A percentile compares a stretch with the other conserved stretches of the same genome.
Conservation (phyloP, 805 yeast species). For the Sporopachydermia quercuum region DNA sequence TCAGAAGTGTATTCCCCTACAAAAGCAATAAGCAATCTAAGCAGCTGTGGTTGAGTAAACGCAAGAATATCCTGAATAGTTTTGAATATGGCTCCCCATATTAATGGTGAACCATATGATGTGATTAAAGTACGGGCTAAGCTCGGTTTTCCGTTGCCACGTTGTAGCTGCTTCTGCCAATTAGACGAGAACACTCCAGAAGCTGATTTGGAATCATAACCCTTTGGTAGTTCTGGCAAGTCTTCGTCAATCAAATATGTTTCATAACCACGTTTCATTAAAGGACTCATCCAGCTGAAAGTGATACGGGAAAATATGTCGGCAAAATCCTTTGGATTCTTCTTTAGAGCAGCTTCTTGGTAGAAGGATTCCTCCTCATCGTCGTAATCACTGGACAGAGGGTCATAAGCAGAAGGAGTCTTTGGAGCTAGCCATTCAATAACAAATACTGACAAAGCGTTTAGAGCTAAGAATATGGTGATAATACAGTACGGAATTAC, state of each 20-base stretch:
- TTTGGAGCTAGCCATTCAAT: conserved; percentile 29
- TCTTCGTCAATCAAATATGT: conserved; percentile 42
- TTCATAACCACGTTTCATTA: conserved; percentile 66
- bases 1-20: conserved; percentile 30
- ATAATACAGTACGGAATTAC: conserved; percentile 12
- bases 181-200: conserved; percentile 32
- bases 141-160: conserved; percentile 27
- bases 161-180: conserved; percentile 45
- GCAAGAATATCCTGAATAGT: conserved; percentile 64
- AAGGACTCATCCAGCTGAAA: conserved; percentile 80
- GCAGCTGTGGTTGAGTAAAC: conserved; percentile 75
- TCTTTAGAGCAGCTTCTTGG: conserved; percentile 9
- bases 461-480: conserved; percentile 21
- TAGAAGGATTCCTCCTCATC: neutral
- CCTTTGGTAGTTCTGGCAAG: conserved; percentile 64
- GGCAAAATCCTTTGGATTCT: conserved; percentile 37
- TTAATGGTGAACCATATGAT: conserved; percentile 63
- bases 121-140: conserved; percentile 43
- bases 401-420: conserved; percentile 18
- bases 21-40: conserved; percentile 48
- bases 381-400: conserved; percentile 16
- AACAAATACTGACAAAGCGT: conserved; percentile 25
- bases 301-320: conserved; percentile 65
- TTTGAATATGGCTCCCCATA: conserved; percentile 61
- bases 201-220: conserved; percentile 40